Base-by-base conservation (phyloP, 2,329 filamentous ascomycete species). In the Alternaria sp. region DNA sequence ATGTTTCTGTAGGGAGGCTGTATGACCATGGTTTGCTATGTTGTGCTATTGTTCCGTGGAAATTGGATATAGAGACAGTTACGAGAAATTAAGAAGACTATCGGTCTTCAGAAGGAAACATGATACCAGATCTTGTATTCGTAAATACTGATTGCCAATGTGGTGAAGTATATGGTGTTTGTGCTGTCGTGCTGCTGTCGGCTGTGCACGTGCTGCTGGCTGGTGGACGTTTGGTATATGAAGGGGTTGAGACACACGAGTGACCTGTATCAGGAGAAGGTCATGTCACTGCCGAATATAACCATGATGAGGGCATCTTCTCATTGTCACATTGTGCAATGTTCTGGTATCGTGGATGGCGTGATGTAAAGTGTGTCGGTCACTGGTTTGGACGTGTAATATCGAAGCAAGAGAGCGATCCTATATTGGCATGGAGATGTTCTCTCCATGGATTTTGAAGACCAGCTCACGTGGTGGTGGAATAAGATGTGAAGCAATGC, bases 141-240 rank as follows among this genome's bases (percentile, higher is more conserved):
- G 49, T 17, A 13, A 9, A 36, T 52, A 6, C 19, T 57, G 44
- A 17, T 44, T 56, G 28, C 11, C 36, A 45, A 17, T 2, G 13
- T 23, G 12, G 28, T 57, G 40, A 60, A 63, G 47, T 40, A 19
- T 15, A 15, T 25, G n/a, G 40, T 54, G 56, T 50, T 54, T 63
- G 47, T 21, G 45, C 36, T 56, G 44, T 23, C 17, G 45, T 26
- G n/a, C 17, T 59, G 54, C 30, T 62, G 56, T 45, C 32, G 12
- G 15, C 13, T 36, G 32, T 54, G 30, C 45, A 19, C 7, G 43
- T 13, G 40, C 10, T 23, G 8, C 12, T n/a, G 23, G 11, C 23
- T 45, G 51, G 28, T 36, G 12, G 15, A 11, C 58, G 54, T 32
- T 56, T 32, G 17, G 10, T 19, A 25, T 19, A 12, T 32, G 28